Evolutionary conservation across 306 rosid genomes (phyloP).

Genomic region (Medicago truncatula): MtrunA17r5.0-ANR NC_053045.1:31863001-31863500

Average conservation of each 20-base stretch:
- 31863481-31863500: too few species aligned
- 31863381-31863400: not conserved
- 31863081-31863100: conserved; percentile 1
- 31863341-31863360: conserved; percentile 41
- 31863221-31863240: conserved; percentile 8
- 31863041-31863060: not conserved
- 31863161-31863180: not conserved
- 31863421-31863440: too few species aligned
- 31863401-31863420: too few species aligned
- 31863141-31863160: conserved; percentile 33
- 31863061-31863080: conserved; percentile 29
- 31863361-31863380: not conserved
- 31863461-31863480: too few species aligned
- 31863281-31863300: conserved; percentile 29
- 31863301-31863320: conserved; percentile 43
- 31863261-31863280: conserved; percentile 10
- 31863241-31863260: not conserved
- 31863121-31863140: not conserved
- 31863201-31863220: not conserved
- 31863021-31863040: not conserved
- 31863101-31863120: too few species aligned
- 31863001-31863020: not conserved
- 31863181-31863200: not conserved
- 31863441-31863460: too few species aligned
- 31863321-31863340: conserved; percentile 42